Base-by-base conservation (phyloP, 2,329 filamentous ascomycete species). In the Ophiosphaerella korrae region DNA sequence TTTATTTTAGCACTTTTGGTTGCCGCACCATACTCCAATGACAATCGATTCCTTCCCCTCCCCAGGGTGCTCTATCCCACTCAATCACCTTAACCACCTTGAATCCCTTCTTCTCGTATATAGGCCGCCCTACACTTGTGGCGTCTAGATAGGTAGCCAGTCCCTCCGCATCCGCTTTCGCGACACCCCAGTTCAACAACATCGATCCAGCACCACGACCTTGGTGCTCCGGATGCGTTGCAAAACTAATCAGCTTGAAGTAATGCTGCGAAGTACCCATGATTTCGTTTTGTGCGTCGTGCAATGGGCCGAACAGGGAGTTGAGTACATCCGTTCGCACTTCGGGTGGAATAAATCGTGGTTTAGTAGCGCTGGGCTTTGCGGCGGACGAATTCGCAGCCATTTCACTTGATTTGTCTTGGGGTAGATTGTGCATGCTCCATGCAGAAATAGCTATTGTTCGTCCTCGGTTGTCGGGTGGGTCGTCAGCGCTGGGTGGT, bases 311-410 rank as follows among this genome's bases (percentile, higher is more conserved):
- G 2, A 72, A 50, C 0, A 69, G 44, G 3, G 73, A 70, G 0
- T 14, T 21, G 2, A 72, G 42, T 7, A 61, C 64, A n/a, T 68
- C 62, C 2, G 67, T 44, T 3, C 62, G 62, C 9, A 70, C 23
- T 57, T 90, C 89, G 0, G 89, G 87, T 1, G 93, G 93, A 29
- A 96, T 81, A 47, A 90, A 87, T 45, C 96, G 83, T 21, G 89
- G 84, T 16, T 29, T 29, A 14, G 8, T 16, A 36, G 12, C 16
- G 14, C 4, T 4, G 13, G 26, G n/a, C 24, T 7, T 42, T 4
- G 14, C 13, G 21, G 3, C 37, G 40, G 4, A 54, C n/a, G 12
- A 48, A 40, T 5, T 36, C 11, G 34, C 14, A 3, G 36, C 33
- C 3, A 37, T 26, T 31, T 52, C 53, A 4, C 32, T 23, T 7